Base-by-base conservation (phyloP, 305 asterid genomes). In the Solanum hybrid region DNA sequence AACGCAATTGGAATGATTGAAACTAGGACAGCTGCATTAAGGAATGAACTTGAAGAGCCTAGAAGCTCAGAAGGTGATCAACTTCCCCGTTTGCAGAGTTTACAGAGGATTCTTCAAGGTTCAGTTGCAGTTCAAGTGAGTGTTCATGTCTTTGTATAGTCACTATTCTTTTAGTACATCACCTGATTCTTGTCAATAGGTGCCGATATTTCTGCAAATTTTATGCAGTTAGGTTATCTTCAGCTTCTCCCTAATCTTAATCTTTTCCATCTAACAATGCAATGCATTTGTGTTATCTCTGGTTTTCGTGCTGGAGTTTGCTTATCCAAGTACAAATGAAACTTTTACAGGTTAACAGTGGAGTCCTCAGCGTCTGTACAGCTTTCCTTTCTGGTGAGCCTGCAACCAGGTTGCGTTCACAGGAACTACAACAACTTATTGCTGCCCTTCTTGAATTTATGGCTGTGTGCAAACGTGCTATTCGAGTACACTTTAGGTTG, bases 361-460 rank as follows among this genome's bases (percentile, higher is more conserved):
- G 99, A 73, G 99, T 98, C 88, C 96, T 97, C 39, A 97, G 99
- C 90, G 99, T 98, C 13, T 98, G 99, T 87, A 98, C 99, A 20
- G 99, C 99, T 75, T 98, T 98, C 93, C 98, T 98, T 31, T 98
- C 99, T 4, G 99, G 99, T 42, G 99, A 98, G 89, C 99, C 99
- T 28, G 99, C 99, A 88, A 98, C 99, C 2, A 94, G 99, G 95
- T 95, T 97, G 91, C 95, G 99, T 8, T 97, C 99, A 4, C 99
- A 98, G 94, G 99, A 98, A 92, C 89, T 98, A 29, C 99, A 98
- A 91, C 99, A 98, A 87, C 95, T 98, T 80, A 97, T 98, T 71
- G 99, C 99, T 14, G 99, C 99, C 3, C 97, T 98, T 64, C 96
- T 98, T 22, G 99, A 98, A 85, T 98, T 98, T 92, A 97, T 98